Evolutionary conservation across 208 protist species (phyloP).

Genomic region (Perkinsela sp.): DNA sequence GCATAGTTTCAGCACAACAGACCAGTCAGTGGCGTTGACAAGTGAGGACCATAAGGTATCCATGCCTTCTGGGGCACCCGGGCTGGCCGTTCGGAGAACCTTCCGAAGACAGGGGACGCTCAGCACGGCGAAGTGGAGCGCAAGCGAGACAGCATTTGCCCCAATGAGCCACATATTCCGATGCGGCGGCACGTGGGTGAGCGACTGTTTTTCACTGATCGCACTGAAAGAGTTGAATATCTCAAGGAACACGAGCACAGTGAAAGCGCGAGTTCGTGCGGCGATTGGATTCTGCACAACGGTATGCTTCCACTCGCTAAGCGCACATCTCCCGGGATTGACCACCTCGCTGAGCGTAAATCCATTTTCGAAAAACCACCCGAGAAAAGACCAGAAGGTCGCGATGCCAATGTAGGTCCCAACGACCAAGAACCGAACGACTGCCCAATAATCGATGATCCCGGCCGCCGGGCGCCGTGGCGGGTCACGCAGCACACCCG

Average conservation of each 20-base stretch:
- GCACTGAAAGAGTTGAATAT: slow-evolving; percentile 82
- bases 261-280: slow-evolving; percentile 53
- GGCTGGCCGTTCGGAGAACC: slow-evolving; percentile 50
- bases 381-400: slow-evolving; percentile 38
- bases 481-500: slow-evolving; percentile 58
- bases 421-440: slow-evolving; percentile 44
- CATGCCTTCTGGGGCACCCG: slow-evolving; percentile 21
- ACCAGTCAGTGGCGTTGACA: slow-evolving; percentile 51
- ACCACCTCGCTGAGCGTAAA: slow-evolving; percentile 27
- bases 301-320: slow-evolving; percentile 14
- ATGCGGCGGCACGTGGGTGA: slow-evolving; percentile 22
- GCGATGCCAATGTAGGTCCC: slow-evolving; percentile 46
- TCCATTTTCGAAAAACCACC: slow-evolving; percentile 42
- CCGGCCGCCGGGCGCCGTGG: slow-evolving; percentile 45
- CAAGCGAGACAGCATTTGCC: slow-evolving; percentile 40
- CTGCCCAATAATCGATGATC: slow-evolving; percentile 51
- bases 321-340: slow-evolving; percentile 18
- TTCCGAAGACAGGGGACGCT: slow-evolving; percentile 51
- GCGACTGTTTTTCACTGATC: slow-evolving; percentile 65
- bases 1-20: slow-evolving; percentile 42
- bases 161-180: slow-evolving; percentile 43
- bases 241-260: slow-evolving; percentile 70
- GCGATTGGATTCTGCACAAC: slow-evolving; percentile 20
- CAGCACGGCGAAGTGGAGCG: slow-evolving; percentile 63
- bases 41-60: slow-evolving; percentile 20